A percentile compares a stretch with the other conserved stretches of the same genome.
phyloP scores from a whole-genome alignment of 2,329 filamentous ascomycete species.

The Thermochaetoides dissita region DNA sequence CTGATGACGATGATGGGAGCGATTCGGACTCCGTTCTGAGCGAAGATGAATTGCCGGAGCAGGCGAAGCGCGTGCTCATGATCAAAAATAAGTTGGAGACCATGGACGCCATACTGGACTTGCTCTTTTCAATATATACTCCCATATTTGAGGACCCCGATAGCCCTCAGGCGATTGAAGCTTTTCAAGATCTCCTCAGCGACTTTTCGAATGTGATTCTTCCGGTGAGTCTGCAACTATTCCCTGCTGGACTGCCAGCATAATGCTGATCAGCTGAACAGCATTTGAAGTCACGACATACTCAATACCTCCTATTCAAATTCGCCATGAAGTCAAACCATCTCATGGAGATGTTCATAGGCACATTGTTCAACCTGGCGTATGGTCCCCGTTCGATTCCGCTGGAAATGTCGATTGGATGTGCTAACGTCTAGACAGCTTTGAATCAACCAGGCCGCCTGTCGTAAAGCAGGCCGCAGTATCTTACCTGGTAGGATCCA shows the following conservation, averaged over 20 bases:
- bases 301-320: constrained; percentile 91
- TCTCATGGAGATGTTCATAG: constrained; percentile 71
- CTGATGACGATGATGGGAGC: constrained; percentile 34
- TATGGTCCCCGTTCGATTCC: constrained; percentile 16
- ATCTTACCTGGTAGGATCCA: constrained; percentile 54
- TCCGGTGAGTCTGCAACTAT: constrained; percentile 34
- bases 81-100: constrained; percentile 77
- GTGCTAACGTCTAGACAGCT: constrained; percentile 6
- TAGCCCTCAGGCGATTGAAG: constrained; percentile 53
- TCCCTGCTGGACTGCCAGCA: not conserved
- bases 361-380: constrained; percentile 58
- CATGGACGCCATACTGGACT: constrained; percentile 78
- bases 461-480: constrained; percentile 72
- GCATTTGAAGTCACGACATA: constrained; percentile 58
- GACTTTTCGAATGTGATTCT: constrained; percentile 83
- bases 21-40: constrained; percentile 59
- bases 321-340: constrained; percentile 72
- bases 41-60: constrained; percentile 51
- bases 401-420: too few relatives aligned
- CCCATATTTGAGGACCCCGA: constrained; percentile 56
- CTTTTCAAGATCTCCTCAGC: constrained; percentile 64
- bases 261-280: constrained; percentile 2
- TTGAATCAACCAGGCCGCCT: constrained; percentile 55
- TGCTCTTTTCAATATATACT: constrained; percentile 72
- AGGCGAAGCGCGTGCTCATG: constrained; percentile 49